phyloP scores from a whole-genome alignment of 306 rosid genomes.

The Acmispon strigosus region DNA sequence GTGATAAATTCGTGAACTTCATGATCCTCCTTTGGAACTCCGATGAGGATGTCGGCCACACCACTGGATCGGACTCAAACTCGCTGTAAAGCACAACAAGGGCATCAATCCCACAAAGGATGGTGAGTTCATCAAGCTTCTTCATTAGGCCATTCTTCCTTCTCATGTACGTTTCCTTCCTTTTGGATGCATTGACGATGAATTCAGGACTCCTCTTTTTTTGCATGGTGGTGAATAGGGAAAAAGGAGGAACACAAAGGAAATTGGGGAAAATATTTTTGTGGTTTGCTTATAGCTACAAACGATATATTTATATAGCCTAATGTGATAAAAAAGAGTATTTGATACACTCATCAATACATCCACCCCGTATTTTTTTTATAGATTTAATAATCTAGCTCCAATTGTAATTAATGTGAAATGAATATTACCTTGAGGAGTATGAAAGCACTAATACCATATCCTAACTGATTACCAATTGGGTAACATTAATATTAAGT shows the following conservation, averaged over 20 bases:
- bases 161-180: constrained; percentile 8
- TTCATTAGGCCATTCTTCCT: constrained; percentile 1
- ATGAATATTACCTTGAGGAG: too few species aligned
- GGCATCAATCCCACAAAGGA: constrained; percentile 6
- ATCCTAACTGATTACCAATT: too few species aligned
- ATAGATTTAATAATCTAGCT: too few species aligned
- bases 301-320: too few species aligned
- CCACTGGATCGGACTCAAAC: constrained; percentile 11
- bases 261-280: neutral
- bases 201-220: neutral
- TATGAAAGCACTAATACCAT: too few species aligned
- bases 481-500: too few species aligned
- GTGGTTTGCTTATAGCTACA: too few species aligned
- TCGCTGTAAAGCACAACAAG: neutral
- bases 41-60: constrained; percentile 4
- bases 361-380: too few species aligned
- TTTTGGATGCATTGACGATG: neutral
- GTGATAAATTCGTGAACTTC: neutral
- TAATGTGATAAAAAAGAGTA: too few species aligned
- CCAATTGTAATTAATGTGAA: too few species aligned
- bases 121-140: constrained; percentile 4
- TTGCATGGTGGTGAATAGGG: neutral
- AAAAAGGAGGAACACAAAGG: neutral
- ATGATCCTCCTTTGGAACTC: neutral
- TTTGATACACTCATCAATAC: too few species aligned